Base-by-base conservation (phyloP, 1,139 yeast species). In the Candida pseudocylindracea region DNA sequence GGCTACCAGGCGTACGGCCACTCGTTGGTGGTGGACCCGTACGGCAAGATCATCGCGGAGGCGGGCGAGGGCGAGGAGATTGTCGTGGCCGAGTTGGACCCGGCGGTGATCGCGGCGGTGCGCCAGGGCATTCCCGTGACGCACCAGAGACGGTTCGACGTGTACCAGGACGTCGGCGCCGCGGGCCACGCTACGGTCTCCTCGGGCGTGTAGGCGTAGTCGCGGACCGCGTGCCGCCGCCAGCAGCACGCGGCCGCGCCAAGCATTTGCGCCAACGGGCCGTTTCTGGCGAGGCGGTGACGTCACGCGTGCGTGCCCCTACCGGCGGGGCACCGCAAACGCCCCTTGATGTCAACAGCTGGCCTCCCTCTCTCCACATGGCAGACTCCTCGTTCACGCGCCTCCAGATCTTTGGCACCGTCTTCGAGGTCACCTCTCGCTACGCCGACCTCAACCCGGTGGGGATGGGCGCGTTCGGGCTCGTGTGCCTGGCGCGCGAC, bases 391-490 rank as follows among this genome's bases (percentile, higher is more conserved):
- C 20, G 26, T 48, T 48, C 39, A 48, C 53, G 28, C 51, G 67
- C 43, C 58, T 62, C 30, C 78, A 73, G 49, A 74, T 73, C 38
- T 73, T 73, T 46, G 94, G 94, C 33, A 81, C 94, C 3, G 83
- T 80, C 32, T 83, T 88, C 50, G 98, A 88, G 54, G 83, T 88
- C 43, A 88, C 98, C 34, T 75, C 70, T 45, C 58, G 94, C 41
- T 88, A 88, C 55, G 70, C 83, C 13, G 94, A 88, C 48, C 63
- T 88, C 39, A 88, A 83, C 46, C 98, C 98, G 3, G 95, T 88
- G 33, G 98, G 98, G 2, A 88, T 88, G 98, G 98, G 98, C 28
- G 98, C 98, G 9, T 88, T 88, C 49, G 98, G 98, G 7, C 67
- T 88, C 29, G 99, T 88, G 32, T 88, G 99, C 53, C 81, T 95